Conservation (phyloP, 2,329 filamentous ascomycete species). For the Ilyonectria robusta region DNA sequence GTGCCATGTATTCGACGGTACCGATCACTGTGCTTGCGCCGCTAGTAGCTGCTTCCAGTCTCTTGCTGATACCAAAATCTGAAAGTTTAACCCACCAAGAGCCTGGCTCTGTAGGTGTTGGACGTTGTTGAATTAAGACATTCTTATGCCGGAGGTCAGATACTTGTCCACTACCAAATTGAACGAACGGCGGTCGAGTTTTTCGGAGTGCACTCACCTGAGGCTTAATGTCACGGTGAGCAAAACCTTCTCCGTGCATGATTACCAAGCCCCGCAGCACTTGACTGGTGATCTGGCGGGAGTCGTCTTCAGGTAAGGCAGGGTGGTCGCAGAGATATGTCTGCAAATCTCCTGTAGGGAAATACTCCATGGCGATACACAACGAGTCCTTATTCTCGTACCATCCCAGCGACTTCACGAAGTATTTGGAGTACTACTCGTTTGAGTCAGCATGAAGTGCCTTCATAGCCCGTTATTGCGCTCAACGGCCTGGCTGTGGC, state of each 20-base stretch:
- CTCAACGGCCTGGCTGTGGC: neutral
- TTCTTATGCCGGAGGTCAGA: conserved; percentile 29
- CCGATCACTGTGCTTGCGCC: conserved; percentile 21
- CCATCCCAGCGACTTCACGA: conserved; percentile 46
- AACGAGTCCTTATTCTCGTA: conserved; percentile 32
- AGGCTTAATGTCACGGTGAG: conserved; percentile 45
- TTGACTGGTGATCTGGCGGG: conserved; percentile 35
- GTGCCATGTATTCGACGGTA: conserved; percentile 36
- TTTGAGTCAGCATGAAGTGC: neutral
- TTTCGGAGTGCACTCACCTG: conserved; percentile 15
- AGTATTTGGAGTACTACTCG: conserved; percentile 39
- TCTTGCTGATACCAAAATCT: conserved; percentile 46
- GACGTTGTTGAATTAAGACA: conserved; percentile 38
- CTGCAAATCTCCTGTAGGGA: conserved; percentile 40
- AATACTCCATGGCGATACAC: conserved; percentile 47
- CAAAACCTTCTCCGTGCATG: conserved; percentile 43
- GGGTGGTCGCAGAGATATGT: conserved; percentile 25
- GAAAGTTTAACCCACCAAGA: conserved; percentile 43
- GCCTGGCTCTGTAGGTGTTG: conserved; percentile 2
- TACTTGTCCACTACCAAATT: neutral
- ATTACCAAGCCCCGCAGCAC: conserved; percentile 36
- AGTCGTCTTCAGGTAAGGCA: conserved; percentile 36
- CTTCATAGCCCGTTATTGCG: neutral
- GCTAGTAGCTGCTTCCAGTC: conserved; percentile 10
- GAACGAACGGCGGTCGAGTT: neutral